These are phyloP conservation scores for Ceratocystis huliohia DNA, from an alignment of 2,329 filamentous ascomycete species.

Conservation along the genomic window DNA sequence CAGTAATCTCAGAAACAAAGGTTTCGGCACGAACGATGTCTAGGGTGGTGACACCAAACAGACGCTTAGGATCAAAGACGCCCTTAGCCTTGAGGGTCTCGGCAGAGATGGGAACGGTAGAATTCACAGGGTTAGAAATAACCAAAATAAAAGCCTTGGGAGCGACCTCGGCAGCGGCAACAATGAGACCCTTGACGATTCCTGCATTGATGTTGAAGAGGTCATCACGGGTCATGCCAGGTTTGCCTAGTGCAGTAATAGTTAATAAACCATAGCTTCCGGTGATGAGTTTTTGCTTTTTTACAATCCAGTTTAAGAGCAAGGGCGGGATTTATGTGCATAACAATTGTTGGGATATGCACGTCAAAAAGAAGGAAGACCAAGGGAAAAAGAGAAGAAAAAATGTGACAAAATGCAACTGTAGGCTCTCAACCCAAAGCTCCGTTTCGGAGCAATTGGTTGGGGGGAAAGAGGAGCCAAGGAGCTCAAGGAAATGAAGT, in stretches of 20 bases:
- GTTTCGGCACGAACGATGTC: conserved; percentile 97
- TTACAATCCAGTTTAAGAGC: neutral
- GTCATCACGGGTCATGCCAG: conserved; percentile 97
- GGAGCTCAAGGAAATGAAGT: neutral
- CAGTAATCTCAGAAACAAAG: conserved; percentile 76
- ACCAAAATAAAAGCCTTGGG: conserved; percentile 92
- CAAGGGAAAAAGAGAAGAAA: conserved; percentile 1
- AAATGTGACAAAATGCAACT: neutral
- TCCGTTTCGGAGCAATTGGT: conserved; percentile 11
- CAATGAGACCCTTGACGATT: conserved; percentile 87
- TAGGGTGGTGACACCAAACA: conserved; percentile 97
- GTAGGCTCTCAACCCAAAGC: neutral
- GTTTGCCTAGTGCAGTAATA: conserved; percentile 57
- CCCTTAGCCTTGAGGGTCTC: conserved; percentile 89
- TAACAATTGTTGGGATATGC: conserved; percentile 6
- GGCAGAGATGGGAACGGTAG: conserved; percentile 90
- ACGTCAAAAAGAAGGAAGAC: conserved; percentile 9
- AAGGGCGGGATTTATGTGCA: neutral
- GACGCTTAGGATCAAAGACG: conserved; percentile 87
- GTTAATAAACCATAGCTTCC: conserved; percentile 24
- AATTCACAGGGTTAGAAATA: conserved; percentile 99
- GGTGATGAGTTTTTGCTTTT: neutral
- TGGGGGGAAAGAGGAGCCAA: conserved; percentile 14
- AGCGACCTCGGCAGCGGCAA: conserved; percentile 72
- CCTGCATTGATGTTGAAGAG: conserved; percentile 99